Conservation (phyloP, 148 eudicot genomes). For the Mesembryanthemum crystallinum region DNA sequence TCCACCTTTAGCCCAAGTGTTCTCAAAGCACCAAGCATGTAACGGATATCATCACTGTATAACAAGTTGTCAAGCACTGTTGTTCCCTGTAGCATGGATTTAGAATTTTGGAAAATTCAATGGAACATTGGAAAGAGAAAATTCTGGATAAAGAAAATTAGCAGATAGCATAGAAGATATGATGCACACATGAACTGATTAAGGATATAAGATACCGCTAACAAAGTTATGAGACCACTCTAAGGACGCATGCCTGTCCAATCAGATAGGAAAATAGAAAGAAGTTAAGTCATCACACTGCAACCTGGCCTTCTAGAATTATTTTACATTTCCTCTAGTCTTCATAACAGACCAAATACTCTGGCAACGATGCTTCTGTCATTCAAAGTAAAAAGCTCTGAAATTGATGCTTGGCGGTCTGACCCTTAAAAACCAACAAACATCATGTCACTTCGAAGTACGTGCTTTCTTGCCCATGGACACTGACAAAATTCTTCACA, state of each 20-base stretch:
- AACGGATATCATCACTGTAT: constrained; percentile 87
- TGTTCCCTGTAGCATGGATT: constrained; percentile 60
- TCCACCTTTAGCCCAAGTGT: constrained; percentile 87
- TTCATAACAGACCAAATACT: neutral
- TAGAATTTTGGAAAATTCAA: neutral
- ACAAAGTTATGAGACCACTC: neutral
- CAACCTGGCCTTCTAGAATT: neutral
- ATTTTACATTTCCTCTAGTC: neutral
- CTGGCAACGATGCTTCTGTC: neutral
- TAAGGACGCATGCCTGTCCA: neutral
- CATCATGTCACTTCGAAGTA: neutral
- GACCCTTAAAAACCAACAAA: neutral
- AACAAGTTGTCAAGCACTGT: constrained; percentile 89
- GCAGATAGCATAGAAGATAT: neutral
- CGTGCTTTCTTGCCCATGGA: neutral
- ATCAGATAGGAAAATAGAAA: neutral
- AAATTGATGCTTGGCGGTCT: neutral
- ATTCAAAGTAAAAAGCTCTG: neutral
- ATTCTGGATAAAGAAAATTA: neutral
- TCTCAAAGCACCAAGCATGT: constrained; percentile 95
- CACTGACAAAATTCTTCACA: neutral
- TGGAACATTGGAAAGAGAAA: neutral
- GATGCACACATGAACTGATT: neutral
- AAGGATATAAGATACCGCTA: neutral
- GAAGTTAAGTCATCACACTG: neutral